Base-by-base conservation (phyloP, 495 filamentous ascomycete species). In the Podospora appendiculata region DNA sequence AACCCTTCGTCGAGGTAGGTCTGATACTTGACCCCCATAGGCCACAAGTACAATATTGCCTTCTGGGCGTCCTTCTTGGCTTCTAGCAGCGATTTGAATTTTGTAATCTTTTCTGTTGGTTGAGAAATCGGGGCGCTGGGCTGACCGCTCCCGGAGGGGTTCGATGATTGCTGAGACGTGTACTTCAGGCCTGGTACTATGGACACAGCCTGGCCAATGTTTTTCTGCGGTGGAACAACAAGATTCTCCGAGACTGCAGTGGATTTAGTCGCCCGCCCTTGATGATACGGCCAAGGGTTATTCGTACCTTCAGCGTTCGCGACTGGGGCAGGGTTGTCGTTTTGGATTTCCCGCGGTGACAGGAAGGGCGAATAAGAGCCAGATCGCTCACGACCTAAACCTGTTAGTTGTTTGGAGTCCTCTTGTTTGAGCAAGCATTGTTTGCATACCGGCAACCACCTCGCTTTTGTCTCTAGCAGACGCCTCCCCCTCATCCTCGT, bases 1-100 rank as follows among this genome's bases (percentile, higher is more conserved):
- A 91, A 74, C 5, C 88, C 87, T 64, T 90, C 87, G 11, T 82
- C 75, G 13, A 92, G 70, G 56, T 90, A 81, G 51, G 84, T 75
- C 45, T 80, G 68, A 57, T 79, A 91, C 12, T 79, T 77, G 44
- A 91, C 80, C 42, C 83, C 82, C 36, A 84, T 70, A 35, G 80
- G 78, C 52, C 74, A 77, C 25, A 91, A 63, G 39, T 81, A 75
- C 13, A 85, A 69, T 16, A 91, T 74, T 47, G 88, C 86, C 35
- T 80, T 77, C 57, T 85, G 79, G 6, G 87, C 87, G 57, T 85
- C 79, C 52, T 83, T 80, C 48, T 79, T 83, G 38, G 81, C 74
- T 54, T 85, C 79, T 1, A 55, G 57, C 6, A 75, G 53, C 12
- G 74, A 64, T 45, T 51, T 62, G 8, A 61, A 58, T 6, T 45